Conservation (phyloP, 2,329 filamentous ascomycete species). For the Tolypocladium cylindrosporum region DNA sequence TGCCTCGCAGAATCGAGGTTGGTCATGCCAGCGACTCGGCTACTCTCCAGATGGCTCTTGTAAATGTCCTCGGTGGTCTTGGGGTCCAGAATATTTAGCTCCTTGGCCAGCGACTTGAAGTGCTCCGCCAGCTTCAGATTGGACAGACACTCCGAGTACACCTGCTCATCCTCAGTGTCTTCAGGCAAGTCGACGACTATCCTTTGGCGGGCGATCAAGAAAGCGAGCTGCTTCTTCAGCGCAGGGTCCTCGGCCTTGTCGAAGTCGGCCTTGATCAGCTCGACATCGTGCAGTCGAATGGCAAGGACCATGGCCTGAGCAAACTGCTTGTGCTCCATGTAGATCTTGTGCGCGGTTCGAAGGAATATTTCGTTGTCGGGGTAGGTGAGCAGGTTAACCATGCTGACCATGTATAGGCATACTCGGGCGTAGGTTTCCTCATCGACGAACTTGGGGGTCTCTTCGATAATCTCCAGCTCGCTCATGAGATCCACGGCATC, state of each 20-base stretch:
- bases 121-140: constrained; percentile 84
- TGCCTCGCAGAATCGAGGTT: constrained; percentile 93
- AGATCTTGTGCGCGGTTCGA: constrained; percentile 84
- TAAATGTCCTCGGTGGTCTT: constrained; percentile 98
- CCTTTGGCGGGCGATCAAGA: constrained; percentile 83
- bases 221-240: constrained; percentile 86
- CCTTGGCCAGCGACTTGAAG: constrained; percentile 89
- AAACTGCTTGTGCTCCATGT: constrained; percentile 84
- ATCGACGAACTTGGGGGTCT: constrained; percentile 81
- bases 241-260: constrained; percentile 69
- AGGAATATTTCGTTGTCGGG: constrained; percentile 96
- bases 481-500: constrained; percentile 96
- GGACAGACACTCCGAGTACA: constrained; percentile 73
- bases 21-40: constrained; percentile 81
- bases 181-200: constrained; percentile 68
- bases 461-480: constrained; percentile 93
- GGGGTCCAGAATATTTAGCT: constrained; percentile 92
- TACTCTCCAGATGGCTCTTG: constrained; percentile 97
- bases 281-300: constrained; percentile 81
- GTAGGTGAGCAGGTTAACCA: constrained; percentile 95
- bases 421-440: constrained; percentile 89
- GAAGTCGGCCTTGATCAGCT: constrained; percentile 75
- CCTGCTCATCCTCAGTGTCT: constrained; percentile 58
- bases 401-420: constrained; percentile 96
- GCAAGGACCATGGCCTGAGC: constrained; percentile 90